phyloP scores from a whole-genome alignment of 169 alveolate genomes.

The Amoebophrya sp. region DNA sequence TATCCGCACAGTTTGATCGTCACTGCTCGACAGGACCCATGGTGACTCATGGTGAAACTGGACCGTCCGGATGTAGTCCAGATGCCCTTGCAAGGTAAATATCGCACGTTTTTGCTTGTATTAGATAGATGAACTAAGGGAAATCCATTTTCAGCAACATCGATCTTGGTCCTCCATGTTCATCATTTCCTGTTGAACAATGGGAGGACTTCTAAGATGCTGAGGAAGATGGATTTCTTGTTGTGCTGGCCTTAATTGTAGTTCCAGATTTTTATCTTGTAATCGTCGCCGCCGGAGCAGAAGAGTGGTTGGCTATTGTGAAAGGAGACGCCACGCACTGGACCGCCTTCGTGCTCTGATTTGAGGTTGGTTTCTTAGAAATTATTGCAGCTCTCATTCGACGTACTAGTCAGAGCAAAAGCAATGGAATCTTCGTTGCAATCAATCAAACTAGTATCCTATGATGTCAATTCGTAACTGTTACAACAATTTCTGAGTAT shows the following conservation, averaged over 20 bases:
- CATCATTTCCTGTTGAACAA: too few relatives aligned
- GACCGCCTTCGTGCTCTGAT: conserved; percentile 85
- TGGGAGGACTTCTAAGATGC: too few relatives aligned
- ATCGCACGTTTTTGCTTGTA: conserved; percentile 76
- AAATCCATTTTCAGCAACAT: too few relatives aligned
- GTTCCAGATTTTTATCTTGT: conserved; percentile 75
- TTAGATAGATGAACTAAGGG: too few relatives aligned
- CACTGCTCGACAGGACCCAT: conserved; percentile 89
- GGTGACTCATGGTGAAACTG: conserved; percentile 90
- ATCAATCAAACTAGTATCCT: too few relatives aligned
- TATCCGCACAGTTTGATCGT: conserved; percentile 91
- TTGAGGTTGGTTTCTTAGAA: neutral
- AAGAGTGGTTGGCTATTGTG: conserved; percentile 90
- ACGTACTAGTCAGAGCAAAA: too few relatives aligned
- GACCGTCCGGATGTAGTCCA: conserved; percentile 88
- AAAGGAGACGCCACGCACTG: conserved; percentile 88
- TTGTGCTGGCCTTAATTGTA: neutral
- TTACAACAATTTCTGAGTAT: too few relatives aligned
- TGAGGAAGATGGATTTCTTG: too few relatives aligned
- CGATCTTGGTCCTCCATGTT: too few relatives aligned
- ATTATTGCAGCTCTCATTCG: too few relatives aligned
- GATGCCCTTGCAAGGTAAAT: conserved; percentile 85
- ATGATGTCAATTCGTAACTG: too few relatives aligned
- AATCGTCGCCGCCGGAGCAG: conserved; percentile 94
- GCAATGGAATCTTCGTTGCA: too few relatives aligned